Base-by-base conservation (phyloP, 805 yeast species). In the Metschnikowia drakensbergensis region DNA sequence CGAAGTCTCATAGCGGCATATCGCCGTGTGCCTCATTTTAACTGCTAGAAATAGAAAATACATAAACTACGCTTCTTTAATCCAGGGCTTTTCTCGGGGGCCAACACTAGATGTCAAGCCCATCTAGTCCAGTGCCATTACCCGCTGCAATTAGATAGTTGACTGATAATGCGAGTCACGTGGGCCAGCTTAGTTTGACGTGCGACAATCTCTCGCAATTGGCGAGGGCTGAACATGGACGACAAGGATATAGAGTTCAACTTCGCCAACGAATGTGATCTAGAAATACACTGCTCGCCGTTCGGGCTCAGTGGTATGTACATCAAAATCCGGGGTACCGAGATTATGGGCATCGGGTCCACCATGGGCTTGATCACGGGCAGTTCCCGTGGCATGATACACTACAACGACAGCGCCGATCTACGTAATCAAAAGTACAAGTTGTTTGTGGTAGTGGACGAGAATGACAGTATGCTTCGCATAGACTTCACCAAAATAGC, bases 291-390 rank as follows among this genome's bases (percentile, higher is more conserved):
- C 60, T 77, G 82, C 56, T 77, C 82, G 2, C 82, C 83, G 2
- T 78, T 78, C 57, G 83, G 83, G 10, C 67, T 78, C 22, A 69
- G 77, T 32, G 82, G 82, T 10, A 58, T 77, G 7, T 78, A 77
- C 58, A 66, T 78, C 35, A 76, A 76, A 49, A 66, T 78, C 11
- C 66, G 64, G 5, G 81, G 75, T 6, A 73, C 79, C 0, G 75
- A 76, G 42, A 65, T 77, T 6, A 74, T 77, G 62, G 83, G 83
- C 0, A 75, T 78, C 5, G 83, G 83, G 3, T 72, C 79, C 7
- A 77, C 82, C 13, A 76, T 78, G 81, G 82, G 81, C 6, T 63
- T 79, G 35, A 68, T 78, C n/a, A 76, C 81, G 0, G 82, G 82
- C 6, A 64, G 72, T 5, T 74, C 80, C 22, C 69, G 66, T 29